phyloP scores from a whole-genome alignment of 208 protist species.

The Trypanosoma rangeli region DNA sequence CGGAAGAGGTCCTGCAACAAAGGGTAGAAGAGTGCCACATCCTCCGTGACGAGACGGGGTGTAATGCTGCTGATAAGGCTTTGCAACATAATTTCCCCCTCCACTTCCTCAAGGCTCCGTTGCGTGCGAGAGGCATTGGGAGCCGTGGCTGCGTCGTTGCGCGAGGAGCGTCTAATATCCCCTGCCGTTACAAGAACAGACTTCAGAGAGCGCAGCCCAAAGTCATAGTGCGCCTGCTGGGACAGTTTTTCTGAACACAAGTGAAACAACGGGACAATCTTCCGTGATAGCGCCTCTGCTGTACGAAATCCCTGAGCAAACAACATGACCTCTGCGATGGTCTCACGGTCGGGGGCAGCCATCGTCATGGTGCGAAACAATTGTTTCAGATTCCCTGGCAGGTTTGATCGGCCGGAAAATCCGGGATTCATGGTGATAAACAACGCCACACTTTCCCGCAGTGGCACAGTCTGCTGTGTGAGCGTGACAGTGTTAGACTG shows the following conservation, averaged over 20 bases:
- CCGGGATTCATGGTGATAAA: conserved; percentile 99
- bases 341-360: conserved; percentile 97
- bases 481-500: conserved; percentile 85
- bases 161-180: conserved; percentile 38
- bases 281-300: conserved; percentile 95
- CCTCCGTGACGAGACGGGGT: conserved; percentile 97
- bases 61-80: conserved; percentile 95
- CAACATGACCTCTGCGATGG: conserved; percentile 99
- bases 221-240: conserved; percentile 99
- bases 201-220: conserved; percentile 99
- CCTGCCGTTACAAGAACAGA: conserved; percentile 98
- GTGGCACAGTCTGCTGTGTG: conserved; percentile 79
- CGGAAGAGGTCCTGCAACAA: conserved; percentile 98
- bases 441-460: conserved; percentile 96
- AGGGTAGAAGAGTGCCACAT: conserved; percentile 94
- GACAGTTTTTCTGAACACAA: conserved; percentile 98
- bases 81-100: conserved; percentile 91
- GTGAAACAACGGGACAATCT: conserved; percentile 98
- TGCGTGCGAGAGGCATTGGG: neutral
- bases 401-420: conserved; percentile 98
- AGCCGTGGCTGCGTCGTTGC: conserved; percentile 4
- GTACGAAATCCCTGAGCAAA: conserved; percentile 99
- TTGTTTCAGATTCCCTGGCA: conserved; percentile 99
- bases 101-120: conserved; percentile 34
- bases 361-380: conserved; percentile 99